phyloP scores from a whole-genome alignment of 176 grass and related monocot species.

The Carex cristatella region DNA sequence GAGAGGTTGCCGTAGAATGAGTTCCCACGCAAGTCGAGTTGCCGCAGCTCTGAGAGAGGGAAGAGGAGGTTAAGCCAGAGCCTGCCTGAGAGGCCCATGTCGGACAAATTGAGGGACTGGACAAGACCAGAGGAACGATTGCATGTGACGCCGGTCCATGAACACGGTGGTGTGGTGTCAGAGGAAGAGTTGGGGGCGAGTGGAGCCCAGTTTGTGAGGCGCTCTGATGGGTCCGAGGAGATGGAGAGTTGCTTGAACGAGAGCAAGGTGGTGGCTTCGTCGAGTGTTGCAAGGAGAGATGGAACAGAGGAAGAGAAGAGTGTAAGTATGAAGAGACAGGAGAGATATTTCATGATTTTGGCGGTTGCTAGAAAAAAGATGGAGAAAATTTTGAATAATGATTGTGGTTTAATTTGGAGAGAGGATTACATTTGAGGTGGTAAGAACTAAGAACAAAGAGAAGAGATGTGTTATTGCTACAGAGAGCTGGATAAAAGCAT shows the following conservation, averaged over 20 bases:
- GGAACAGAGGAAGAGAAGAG: constrained; percentile 31
- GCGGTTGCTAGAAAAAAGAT: background rate
- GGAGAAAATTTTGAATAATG: background rate
- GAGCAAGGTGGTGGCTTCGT: constrained; percentile 56
- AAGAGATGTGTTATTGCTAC: background rate
- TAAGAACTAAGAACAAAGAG: background rate
- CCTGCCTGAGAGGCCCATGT: constrained; percentile 58
- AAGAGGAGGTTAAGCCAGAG: constrained; percentile 54
- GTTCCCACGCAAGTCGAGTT: constrained; percentile 59
- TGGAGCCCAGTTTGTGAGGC: constrained; percentile 37
- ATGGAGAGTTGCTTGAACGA: constrained; percentile 59
- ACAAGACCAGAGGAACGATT: constrained; percentile 31
- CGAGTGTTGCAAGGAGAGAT: constrained; percentile 2
- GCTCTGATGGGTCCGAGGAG: constrained; percentile 33
- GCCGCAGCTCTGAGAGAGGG: constrained; percentile 36
- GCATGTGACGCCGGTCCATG: constrained; percentile 64
- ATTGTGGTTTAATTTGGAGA: background rate
- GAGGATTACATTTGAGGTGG: constrained; percentile 13
- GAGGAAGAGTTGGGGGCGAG: constrained; percentile 15
- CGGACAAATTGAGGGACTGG: constrained; percentile 50
- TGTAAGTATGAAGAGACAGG: background rate
- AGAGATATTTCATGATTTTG: constrained; percentile 9
- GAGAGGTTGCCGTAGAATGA: constrained; percentile 87
- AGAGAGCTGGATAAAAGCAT: background rate
- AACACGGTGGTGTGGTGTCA: constrained; percentile 27